phyloP scores from a whole-genome alignment of 345 rosid genomes.

The Hibiscus mutabilis region DNA sequence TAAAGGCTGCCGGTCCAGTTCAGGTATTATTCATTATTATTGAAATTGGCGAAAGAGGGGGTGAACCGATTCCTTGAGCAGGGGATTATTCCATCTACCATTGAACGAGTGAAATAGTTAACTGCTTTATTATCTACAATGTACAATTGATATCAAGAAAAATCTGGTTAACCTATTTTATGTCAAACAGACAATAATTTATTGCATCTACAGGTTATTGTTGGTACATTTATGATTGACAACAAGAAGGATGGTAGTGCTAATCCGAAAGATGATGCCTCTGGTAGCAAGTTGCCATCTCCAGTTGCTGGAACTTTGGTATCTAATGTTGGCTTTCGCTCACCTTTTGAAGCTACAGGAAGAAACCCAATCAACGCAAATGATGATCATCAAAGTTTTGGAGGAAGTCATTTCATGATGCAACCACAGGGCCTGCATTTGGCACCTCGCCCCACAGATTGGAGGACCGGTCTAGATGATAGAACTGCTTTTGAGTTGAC shows the following conservation, averaged over 20 bases:
- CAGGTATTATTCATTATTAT: slow-evolving; percentile 40
- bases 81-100: neutral
- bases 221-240: slow-evolving; percentile 58
- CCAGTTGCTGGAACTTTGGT: slow-evolving; percentile 40
- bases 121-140: neutral
- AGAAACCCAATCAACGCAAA: slow-evolving; percentile 38
- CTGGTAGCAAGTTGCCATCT: slow-evolving; percentile 46
- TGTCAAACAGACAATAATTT: neutral
- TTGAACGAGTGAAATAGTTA: neutral
- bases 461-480: slow-evolving; percentile 38
- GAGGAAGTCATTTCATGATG: slow-evolving; percentile 47
- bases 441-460: slow-evolving; percentile 38
- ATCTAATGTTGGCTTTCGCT: slow-evolving; percentile 34
- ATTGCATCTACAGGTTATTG: slow-evolving; percentile 45
- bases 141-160: neutral
- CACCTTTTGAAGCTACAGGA: slow-evolving; percentile 41
- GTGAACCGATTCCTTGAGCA: neutral
- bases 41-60: neutral
- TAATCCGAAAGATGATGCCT: slow-evolving; percentile 43
- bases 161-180: neutral
- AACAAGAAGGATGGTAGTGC: slow-evolving; percentile 36
- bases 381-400: slow-evolving; percentile 38
- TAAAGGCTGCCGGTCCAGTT: slow-evolving; percentile 86
- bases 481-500: slow-evolving; percentile 45
- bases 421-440: slow-evolving; percentile 42